phyloP scores from a whole-genome alignment of 345 rosid species.

The Eutrema japonicum region DNA sequence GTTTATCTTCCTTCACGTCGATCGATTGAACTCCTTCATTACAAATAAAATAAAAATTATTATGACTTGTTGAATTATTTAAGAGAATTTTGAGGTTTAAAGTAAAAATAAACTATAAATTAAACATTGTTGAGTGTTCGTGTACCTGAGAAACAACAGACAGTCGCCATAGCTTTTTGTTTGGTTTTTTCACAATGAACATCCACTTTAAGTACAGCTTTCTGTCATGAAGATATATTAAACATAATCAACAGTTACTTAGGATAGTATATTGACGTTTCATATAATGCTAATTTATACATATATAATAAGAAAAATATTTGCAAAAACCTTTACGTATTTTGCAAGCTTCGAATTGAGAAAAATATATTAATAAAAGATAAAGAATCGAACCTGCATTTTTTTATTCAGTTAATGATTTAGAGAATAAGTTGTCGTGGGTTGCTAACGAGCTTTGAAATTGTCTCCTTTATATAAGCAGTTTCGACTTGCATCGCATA shows the following conservation, averaged over 20 bases:
- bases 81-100: not conserved
- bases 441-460: not conserved
- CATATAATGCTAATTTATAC: not conserved
- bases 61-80: not conserved
- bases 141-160: slow-evolving; percentile 56
- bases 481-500: not conserved
- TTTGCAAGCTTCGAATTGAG: not conserved
- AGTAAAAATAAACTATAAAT: not conserved
- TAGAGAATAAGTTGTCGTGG: not conserved
- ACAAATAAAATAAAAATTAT: not conserved
- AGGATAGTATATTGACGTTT: not conserved
- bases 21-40: slow-evolving; percentile 53
- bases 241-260: not conserved
- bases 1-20: slow-evolving; percentile 61
- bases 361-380: not conserved
- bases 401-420: not conserved
- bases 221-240: slow-evolving; percentile 42
- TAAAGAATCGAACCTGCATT: slow-evolving; percentile 33
- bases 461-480: slow-evolving; percentile 25
- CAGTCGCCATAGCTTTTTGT: slow-evolving; percentile 60
- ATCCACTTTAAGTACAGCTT: slow-evolving; percentile 57
- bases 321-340: not conserved
- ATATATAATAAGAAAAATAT: not conserved
- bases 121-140: slow-evolving; percentile 8
- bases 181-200: slow-evolving; percentile 47